A percentile compares a stretch with the other conserved stretches of the same genome.
These are phyloP conservation scores for Paecilomyces sp. DNA, from an alignment of 2,329 filamentous ascomycete genomes.

Conservation along the genomic window DNA sequence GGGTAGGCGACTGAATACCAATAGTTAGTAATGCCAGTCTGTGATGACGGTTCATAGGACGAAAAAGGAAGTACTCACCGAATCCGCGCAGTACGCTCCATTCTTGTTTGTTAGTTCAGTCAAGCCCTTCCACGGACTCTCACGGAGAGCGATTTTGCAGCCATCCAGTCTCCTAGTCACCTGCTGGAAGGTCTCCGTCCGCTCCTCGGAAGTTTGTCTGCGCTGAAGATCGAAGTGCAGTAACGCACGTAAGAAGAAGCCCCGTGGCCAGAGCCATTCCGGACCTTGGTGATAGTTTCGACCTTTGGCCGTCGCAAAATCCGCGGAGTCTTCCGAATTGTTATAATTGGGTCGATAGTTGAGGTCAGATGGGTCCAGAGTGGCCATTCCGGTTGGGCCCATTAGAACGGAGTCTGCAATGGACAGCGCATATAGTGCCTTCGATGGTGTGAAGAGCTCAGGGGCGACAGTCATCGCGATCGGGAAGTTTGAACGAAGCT, in stretches of 20 bases:
- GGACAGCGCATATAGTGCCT: slow-evolving; percentile 73
- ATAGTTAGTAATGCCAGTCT: not conserved
- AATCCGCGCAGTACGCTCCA: slow-evolving; percentile 77
- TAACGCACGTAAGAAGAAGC: slow-evolving; percentile 87
- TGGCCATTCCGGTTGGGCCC: slow-evolving; percentile 90
- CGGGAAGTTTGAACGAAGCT: slow-evolving; percentile 86
- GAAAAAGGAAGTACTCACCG: slow-evolving; percentile 49
- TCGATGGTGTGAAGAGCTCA: slow-evolving; percentile 69
- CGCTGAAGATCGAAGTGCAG: slow-evolving; percentile 82
- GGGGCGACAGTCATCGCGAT: slow-evolving; percentile 94
- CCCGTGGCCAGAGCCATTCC: slow-evolving; percentile 96
- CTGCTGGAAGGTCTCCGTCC: slow-evolving; percentile 88
- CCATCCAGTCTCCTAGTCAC: slow-evolving; percentile 74
- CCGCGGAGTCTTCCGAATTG: slow-evolving; percentile 86
- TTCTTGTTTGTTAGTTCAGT: slow-evolving; percentile 89
- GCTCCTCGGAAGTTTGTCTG: slow-evolving; percentile 58
- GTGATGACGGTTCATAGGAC: not conserved
- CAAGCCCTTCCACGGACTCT: slow-evolving; percentile 81
- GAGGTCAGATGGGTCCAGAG: slow-evolving; percentile 80
- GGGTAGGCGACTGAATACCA: slow-evolving; percentile 67
- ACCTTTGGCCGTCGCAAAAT: slow-evolving; percentile 89
- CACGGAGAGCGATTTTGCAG: slow-evolving; percentile 76
- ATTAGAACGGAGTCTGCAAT: slow-evolving; percentile 72
- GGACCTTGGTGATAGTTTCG: slow-evolving; percentile 97
- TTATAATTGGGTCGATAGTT: slow-evolving; percentile 94